phyloP scores from a whole-genome alignment of 108 stramenopile species.

The Nannochloropsis salina region DNA sequence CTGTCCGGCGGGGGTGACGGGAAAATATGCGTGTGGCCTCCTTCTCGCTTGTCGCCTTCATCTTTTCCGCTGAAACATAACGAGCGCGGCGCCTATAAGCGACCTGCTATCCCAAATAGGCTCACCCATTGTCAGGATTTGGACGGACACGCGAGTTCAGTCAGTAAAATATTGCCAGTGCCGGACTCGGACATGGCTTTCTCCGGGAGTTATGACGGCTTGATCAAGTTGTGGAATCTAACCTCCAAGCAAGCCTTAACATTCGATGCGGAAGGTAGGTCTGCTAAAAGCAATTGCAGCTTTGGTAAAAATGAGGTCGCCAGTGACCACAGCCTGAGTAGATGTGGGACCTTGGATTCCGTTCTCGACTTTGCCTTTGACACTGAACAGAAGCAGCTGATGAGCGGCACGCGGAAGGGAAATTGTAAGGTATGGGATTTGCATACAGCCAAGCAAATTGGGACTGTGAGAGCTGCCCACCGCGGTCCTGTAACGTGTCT shows the following conservation, averaged over 20 bases:
- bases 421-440: not conserved
- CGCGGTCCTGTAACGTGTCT: not conserved
- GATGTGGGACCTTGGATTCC: not conserved
- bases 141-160: conserved; percentile 15
- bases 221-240: conserved; percentile 13
- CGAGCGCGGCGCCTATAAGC: not conserved
- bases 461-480: not conserved
- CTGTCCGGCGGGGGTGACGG: not conserved
- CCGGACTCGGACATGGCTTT: not conserved
- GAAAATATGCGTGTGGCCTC: conserved; percentile 1
- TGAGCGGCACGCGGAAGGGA: not conserved
- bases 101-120: not conserved
- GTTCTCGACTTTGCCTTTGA: not conserved
- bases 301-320: not conserved
- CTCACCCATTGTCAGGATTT: not conserved
- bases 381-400: not conserved
- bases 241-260: not conserved
- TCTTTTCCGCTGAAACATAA: not conserved
- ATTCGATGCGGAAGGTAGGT: not conserved
- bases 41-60: not conserved
- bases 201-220: not conserved
- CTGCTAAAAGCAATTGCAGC: too few species aligned
- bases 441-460: not conserved
- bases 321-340: not conserved
- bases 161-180: not conserved